These are phyloP conservation scores for Ophiostoma quercus DNA, from an alignment of 2,329 filamentous ascomycete genomes.

Conservation along the genomic window DNA sequence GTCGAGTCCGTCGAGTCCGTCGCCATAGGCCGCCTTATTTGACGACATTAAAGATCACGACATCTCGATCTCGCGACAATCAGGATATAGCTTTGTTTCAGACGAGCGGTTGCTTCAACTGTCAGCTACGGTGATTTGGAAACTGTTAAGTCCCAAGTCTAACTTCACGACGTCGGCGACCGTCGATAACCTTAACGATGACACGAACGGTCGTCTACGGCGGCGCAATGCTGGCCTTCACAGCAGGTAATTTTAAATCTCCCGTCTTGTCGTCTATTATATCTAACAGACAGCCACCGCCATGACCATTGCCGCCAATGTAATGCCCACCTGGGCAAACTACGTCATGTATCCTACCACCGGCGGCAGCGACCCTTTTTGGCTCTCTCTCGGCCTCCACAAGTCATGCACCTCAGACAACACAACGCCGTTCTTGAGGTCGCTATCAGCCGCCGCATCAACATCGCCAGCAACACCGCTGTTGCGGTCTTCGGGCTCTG, in stretches of 20 bases:
- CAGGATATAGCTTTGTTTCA: background rate
- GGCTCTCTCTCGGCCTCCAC: slow-evolving; percentile 71
- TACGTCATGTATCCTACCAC: slow-evolving; percentile 49
- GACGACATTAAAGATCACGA: background rate
- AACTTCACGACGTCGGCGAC: background rate
- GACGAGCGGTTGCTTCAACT: background rate
- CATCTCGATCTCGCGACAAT: background rate
- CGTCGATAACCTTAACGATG: slow-evolving; percentile 32
- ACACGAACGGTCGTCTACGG: slow-evolving; percentile 43
- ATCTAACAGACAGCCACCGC: slow-evolving; percentile 52
- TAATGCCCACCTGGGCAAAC: slow-evolving; percentile 65
- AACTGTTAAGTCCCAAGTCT: background rate
- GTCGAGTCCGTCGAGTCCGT: background rate
- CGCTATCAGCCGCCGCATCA: background rate
- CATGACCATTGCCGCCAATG: slow-evolving; percentile 65
- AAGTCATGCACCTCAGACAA: slow-evolving; percentile 66
- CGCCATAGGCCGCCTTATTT: background rate
- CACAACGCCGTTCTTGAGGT: background rate
- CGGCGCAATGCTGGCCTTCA: slow-evolving; percentile 40
- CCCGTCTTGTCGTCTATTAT: background rate
- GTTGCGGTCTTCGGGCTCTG: slow-evolving; percentile 38
- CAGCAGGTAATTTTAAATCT: slow-evolving; percentile 37
- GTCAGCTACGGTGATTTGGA: background rate
- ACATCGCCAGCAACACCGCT: background rate
- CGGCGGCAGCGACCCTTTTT: slow-evolving; percentile 43